Percentiles rank a stretch among this genome's conserved stretches.
Conservation (phyloP, 345 rosid genomes). For the Hypericum androsaemum region DNA sequence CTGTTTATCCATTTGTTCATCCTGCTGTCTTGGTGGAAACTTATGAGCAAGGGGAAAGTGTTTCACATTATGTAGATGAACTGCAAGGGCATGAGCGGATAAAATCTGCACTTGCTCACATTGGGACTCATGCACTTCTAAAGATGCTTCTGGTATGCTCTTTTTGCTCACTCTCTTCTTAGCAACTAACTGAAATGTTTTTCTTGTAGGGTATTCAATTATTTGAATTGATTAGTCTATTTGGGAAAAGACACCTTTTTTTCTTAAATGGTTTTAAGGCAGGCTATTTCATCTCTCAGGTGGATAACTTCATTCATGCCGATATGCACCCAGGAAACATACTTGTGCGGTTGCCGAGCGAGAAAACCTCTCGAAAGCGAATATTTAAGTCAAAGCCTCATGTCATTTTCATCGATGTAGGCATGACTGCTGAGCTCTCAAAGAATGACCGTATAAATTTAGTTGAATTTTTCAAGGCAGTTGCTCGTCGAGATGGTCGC, state of each 20-base stretch:
- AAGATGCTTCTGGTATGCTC: slow-evolving; percentile 88
- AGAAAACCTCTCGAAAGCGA: slow-evolving; percentile 46
- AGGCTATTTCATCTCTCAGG: slow-evolving; percentile 41
- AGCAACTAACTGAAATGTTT: neutral
- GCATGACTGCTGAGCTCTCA: slow-evolving; percentile 99
- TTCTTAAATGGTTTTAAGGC: slow-evolving; percentile 1
- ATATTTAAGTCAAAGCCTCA: slow-evolving; percentile 85
- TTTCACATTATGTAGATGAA: slow-evolving; percentile 75
- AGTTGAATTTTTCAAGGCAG: slow-evolving; percentile 84
- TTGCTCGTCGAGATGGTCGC: slow-evolving; percentile 84
- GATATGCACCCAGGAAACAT: slow-evolving; percentile 99
- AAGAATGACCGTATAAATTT: slow-evolving; percentile 64
- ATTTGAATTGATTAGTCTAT: slow-evolving; percentile 1
- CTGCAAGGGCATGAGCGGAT: slow-evolving; percentile 51
- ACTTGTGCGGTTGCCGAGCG: slow-evolving; percentile 62
- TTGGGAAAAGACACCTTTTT: neutral
- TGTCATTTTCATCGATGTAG: slow-evolving; percentile 89
- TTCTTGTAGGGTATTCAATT: neutral
- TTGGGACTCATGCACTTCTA: slow-evolving; percentile 91
- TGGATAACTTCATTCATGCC: slow-evolving; percentile 95
- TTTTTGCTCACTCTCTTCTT: slow-evolving; percentile 6
- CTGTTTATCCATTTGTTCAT: slow-evolving; percentile 88
- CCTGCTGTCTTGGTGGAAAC: slow-evolving; percentile 95
- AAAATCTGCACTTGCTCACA: slow-evolving; percentile 81
- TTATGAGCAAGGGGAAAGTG: slow-evolving; percentile 90